Evolutionary conservation across 2,329 filamentous ascomycete genomes (phyloP).

Genomic region (Claviceps sp.): DNA sequence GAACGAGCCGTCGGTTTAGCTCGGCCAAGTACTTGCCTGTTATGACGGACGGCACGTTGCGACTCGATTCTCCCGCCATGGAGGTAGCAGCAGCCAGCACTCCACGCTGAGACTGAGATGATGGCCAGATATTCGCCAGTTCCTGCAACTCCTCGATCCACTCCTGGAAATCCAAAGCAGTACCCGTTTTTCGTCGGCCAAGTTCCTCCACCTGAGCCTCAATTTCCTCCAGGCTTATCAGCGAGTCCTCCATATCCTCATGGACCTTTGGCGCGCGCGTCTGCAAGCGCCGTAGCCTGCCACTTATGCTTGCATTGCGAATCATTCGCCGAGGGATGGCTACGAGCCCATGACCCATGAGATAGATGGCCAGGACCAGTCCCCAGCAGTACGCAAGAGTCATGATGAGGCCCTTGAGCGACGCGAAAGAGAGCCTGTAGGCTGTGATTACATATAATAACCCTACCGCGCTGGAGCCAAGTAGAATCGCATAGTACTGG

Average conservation of each 20-base stretch:
- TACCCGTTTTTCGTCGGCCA: slow-evolving; percentile 66
- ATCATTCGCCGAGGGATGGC: slow-evolving; percentile 75
- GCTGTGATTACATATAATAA: slow-evolving; percentile 73
- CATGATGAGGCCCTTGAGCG: slow-evolving; percentile 78
- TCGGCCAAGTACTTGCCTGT: slow-evolving; percentile 90
- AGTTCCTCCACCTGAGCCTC: slow-evolving; percentile 72
- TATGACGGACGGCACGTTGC: slow-evolving; percentile 62
- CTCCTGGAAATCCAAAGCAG: slow-evolving; percentile 62
- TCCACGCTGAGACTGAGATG: slow-evolving; percentile 40
- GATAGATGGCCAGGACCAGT: slow-evolving; percentile 78
- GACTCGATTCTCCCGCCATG: slow-evolving; percentile 26
- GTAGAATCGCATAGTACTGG: slow-evolving; percentile 71
- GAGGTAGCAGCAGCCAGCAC: slow-evolving; percentile 17
- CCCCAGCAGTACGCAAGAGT: slow-evolving; percentile 92
- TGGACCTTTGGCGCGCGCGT: slow-evolving; percentile 66
- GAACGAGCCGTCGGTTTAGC: slow-evolving; percentile 66
- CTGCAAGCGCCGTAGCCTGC: slow-evolving; percentile 62
- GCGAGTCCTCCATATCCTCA: slow-evolving; percentile 77
- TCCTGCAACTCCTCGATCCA: slow-evolving; percentile 95
- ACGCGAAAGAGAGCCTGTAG: slow-evolving; percentile 57
- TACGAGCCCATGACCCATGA: slow-evolving; percentile 95
- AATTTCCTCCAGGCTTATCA: slow-evolving; percentile 64
- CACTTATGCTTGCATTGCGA: slow-evolving; percentile 64
- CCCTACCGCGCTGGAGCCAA: slow-evolving; percentile 56
- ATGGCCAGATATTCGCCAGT: slow-evolving; percentile 50